Evolutionary conservation across 805 yeast genomes (phyloP).

Genomic region (Suhomyces sp.): DNA sequence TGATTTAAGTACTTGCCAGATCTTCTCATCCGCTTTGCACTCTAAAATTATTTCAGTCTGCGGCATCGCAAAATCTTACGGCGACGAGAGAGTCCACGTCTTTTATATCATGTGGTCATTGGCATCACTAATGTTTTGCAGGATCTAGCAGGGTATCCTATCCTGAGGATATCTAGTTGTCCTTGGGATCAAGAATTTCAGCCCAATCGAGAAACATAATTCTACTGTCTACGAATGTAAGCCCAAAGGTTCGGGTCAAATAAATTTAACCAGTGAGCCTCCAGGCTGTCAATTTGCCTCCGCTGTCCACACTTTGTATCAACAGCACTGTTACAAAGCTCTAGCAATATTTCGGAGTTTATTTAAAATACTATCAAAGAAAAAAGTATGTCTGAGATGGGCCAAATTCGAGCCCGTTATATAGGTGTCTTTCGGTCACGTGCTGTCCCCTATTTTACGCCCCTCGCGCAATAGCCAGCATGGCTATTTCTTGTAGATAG

Average conservation of each 20-base stretch:
- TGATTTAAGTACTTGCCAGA: neutral
- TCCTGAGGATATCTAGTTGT: neutral
- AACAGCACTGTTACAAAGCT: conserved; percentile 34
- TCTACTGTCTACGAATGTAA: neutral
- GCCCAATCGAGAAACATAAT: neutral
- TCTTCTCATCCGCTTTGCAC: neutral
- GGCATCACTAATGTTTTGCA: neutral
- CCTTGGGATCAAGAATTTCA: neutral
- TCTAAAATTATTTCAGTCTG: neutral
- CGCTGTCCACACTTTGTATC: conserved; percentile 47
- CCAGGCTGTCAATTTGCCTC: conserved; percentile 30
- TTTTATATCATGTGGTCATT: neutral
- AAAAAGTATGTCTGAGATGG: conserved; percentile 2
- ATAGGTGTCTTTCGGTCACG: neutral
- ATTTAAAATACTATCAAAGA: conserved; percentile 24
- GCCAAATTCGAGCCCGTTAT: neutral
- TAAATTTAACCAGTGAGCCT: neutral
- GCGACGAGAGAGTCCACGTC: neutral
- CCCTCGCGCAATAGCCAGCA: neutral
- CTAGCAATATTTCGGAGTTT: conserved; percentile 39
- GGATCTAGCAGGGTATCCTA: neutral
- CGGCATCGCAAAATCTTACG: neutral
- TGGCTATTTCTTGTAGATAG: neutral
- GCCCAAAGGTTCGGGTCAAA: conserved; percentile 1
- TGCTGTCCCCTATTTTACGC: neutral